Percentiles rank a stretch among this genome's conserved stretches.
Evolutionary conservation across 148 eudicot genomes (phyloP).

Genomic region (Bassia scoparia): DNA sequence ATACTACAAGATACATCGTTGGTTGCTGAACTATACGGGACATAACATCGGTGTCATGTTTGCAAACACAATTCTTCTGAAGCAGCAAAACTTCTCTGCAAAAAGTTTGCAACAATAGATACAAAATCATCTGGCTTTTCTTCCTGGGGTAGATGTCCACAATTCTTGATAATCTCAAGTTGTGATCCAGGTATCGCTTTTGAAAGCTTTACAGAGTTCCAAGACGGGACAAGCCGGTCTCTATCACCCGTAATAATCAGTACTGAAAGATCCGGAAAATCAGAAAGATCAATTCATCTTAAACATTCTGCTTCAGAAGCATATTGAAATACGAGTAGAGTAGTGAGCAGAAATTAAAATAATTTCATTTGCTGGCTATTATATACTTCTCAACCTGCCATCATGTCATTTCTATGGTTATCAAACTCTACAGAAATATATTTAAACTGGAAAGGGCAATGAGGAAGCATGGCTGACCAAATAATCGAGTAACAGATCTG

Average conservation of each 20-base stretch:
- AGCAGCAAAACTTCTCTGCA: constrained; percentile 38
- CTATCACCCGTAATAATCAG: constrained; percentile 74
- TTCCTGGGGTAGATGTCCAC: constrained; percentile 92
- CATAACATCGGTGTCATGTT: constrained; percentile 25
- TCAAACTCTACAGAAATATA: not conserved
- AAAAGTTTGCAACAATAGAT: constrained; percentile 57
- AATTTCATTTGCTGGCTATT: not conserved
- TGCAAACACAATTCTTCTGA: constrained; percentile 43
- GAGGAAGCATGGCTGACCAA: not conserved
- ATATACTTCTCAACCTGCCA: not conserved
- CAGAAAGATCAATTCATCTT: not conserved
- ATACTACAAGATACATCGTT: not conserved
- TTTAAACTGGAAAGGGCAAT: not conserved
- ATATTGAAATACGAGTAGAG: not conserved
- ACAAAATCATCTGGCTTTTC: constrained; percentile 74
- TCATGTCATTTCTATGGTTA: not conserved
- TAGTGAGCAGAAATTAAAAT: not conserved
- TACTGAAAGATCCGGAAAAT: constrained; percentile 35
- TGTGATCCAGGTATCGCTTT: constrained; percentile 68
- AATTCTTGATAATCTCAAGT: constrained; percentile 64
- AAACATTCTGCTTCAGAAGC: not conserved
- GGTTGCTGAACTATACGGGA: constrained; percentile 5
- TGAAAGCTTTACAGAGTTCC: constrained; percentile 79
- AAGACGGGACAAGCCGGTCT: constrained; percentile 79
- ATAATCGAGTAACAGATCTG: not conserved